These are phyloP conservation scores for Lipomyces mesembrius DNA, from an alignment of 805 yeast genomes.

Conservation along the genomic window DNA sequence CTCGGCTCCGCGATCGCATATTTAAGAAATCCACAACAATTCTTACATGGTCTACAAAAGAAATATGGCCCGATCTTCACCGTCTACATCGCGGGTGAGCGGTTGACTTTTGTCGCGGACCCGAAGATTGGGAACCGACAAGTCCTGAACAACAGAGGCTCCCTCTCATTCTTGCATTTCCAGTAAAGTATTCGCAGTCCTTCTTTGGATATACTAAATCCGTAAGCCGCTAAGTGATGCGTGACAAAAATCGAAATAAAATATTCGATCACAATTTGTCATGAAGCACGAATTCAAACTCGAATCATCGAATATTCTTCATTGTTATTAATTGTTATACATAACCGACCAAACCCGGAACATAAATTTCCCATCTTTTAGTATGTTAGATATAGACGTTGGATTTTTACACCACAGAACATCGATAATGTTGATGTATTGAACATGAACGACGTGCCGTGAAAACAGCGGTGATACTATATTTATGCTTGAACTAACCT, in stretches of 20 bases:
- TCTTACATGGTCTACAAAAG: constrained; percentile 13
- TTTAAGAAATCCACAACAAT: not conserved
- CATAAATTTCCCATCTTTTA: not conserved
- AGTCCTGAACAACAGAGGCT: not conserved
- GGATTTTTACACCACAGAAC: not conserved
- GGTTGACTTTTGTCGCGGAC: constrained; percentile 24
- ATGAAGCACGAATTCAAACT: no score
- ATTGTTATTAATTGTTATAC: no score
- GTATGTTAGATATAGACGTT: no score
- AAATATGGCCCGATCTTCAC: constrained; percentile 23
- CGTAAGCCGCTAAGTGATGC: not conserved
- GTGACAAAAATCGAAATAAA: no score
- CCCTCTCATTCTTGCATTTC: constrained; percentile 12
- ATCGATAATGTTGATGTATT: not conserved
- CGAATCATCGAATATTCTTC: no score
- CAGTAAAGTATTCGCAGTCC: constrained; percentile 3
- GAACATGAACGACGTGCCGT: not conserved
- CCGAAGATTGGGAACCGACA: constrained; percentile 20
- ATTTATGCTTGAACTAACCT: constrained; percentile 24
- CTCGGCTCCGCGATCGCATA: constrained; percentile 24
- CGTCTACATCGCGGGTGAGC: constrained; percentile 21
- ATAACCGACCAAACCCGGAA: no score
- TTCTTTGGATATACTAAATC: constrained; percentile 17
- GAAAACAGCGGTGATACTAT: not conserved
- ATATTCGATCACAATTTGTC: no score